Conservation (phyloP, 1,139 yeast genomes). For the Pichiaceae sp. region DNA sequence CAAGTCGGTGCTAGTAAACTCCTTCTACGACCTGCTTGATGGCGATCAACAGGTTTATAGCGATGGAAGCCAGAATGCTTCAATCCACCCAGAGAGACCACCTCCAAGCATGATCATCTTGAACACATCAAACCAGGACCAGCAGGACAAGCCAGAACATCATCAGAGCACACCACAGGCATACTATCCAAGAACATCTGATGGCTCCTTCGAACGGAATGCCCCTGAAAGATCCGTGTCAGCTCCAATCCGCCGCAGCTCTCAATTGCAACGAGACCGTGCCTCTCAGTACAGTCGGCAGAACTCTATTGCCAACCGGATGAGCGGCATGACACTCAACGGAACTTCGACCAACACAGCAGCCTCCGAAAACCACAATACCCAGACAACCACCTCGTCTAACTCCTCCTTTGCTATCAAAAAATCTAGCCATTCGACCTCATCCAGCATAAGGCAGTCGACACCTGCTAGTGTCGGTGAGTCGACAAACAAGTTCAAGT, state of each 20-base stretch:
- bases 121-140: constrained; percentile 9
- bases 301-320: constrained; percentile 13
- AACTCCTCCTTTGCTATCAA: constrained; percentile 10
- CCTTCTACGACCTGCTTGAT: constrained; percentile 59
- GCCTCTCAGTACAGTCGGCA: constrained; percentile 21
- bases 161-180: constrained; percentile 6
- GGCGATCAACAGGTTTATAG: constrained; percentile 37
- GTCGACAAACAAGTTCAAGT: constrained; percentile 35
- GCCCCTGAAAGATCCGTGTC: background rate
- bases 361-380: constrained; percentile 9
- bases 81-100: constrained; percentile 19
- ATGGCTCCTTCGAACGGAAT: background rate
- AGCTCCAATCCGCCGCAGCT: constrained; percentile 3
- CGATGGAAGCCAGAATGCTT: constrained; percentile 10
- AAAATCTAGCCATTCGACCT: background rate
- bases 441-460: background rate
- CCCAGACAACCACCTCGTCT: constrained; percentile 8
- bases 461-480: constrained; percentile 4
- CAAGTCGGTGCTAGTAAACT: constrained; percentile 57
- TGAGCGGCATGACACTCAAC: constrained; percentile 13
- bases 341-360: too few relatives aligned
- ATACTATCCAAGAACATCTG: constrained; percentile 2
- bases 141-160: constrained; percentile 4
- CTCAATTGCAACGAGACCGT: constrained; percentile 22
- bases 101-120: constrained; percentile 23